These are phyloP conservation scores for Epichloe scottii DNA, from an alignment of 2,329 filamentous ascomycete genomes.

Conservation along the genomic window DNA sequence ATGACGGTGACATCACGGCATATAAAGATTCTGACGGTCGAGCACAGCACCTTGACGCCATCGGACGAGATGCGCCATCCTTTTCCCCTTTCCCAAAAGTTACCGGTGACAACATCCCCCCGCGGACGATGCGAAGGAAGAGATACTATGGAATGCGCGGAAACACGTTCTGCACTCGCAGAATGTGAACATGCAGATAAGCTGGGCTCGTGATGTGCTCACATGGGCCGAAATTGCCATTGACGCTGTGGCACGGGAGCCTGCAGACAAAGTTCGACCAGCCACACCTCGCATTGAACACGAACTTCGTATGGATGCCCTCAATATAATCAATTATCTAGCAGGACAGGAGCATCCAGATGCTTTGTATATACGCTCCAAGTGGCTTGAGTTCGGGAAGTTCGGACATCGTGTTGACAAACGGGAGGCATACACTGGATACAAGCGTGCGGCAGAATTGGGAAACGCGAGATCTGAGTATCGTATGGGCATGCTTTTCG, in stretches of 20 bases:
- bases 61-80: slow-evolving; percentile 51
- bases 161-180: slow-evolving; percentile 80
- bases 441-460: slow-evolving; percentile 72
- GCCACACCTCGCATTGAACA: slow-evolving; percentile 80
- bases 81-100: slow-evolving; percentile 90
- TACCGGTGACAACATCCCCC: slow-evolving; percentile 81
- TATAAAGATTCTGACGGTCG: slow-evolving; percentile 26
- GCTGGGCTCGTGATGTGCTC: slow-evolving; percentile 89
- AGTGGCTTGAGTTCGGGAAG: slow-evolving; percentile 97
- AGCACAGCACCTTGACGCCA: slow-evolving; percentile 24
- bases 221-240: slow-evolving; percentile 76
- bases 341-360: slow-evolving; percentile 87
- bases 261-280: slow-evolving; percentile 41
- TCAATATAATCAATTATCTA: slow-evolving; percentile 84
- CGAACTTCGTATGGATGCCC: slow-evolving; percentile 73
- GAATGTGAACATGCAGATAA: slow-evolving; percentile 90
- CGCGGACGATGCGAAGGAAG: slow-evolving; percentile 87
- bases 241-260: slow-evolving; percentile 60
- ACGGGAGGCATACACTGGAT: slow-evolving; percentile 83
- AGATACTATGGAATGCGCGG: slow-evolving; percentile 74
- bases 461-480: slow-evolving; percentile 87
- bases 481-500: slow-evolving; percentile 95
- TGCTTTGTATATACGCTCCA: slow-evolving; percentile 85
- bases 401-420: slow-evolving; percentile 86
- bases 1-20: slow-evolving; percentile 24